Conservation (phyloP, 148 eudicot genomes). For the Agrostemma githago region DNA sequence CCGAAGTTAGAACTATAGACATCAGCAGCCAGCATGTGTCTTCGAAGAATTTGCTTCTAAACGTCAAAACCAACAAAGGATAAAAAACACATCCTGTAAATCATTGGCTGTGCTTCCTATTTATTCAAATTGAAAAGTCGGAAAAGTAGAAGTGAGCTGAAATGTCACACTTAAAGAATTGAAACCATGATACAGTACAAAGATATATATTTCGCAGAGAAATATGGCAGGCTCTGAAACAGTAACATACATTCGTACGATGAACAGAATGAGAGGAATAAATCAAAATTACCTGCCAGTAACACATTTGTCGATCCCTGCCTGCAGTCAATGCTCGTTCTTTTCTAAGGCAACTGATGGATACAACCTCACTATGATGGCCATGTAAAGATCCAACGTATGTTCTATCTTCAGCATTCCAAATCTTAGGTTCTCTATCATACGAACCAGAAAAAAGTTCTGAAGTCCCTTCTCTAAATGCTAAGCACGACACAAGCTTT, state of each 20-base stretch:
- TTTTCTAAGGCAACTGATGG: constrained; percentile 77
- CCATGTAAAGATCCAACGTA: constrained; percentile 73
- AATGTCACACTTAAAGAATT: background rate
- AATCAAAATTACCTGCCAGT: constrained; percentile 62
- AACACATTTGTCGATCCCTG: constrained; percentile 82
- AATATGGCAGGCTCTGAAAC: background rate
- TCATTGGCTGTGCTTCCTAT: background rate
- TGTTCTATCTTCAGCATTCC: constrained; percentile 87
- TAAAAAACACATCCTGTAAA: background rate
- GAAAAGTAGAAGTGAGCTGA: background rate
- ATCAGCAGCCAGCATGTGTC: background rate
- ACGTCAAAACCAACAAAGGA: background rate
- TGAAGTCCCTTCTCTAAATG: constrained; percentile 81
- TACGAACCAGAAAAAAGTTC: constrained; percentile 89
- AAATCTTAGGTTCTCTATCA: constrained; percentile 75
- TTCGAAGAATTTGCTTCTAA: background rate
- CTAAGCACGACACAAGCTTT: constrained; percentile 85
- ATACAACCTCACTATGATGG: constrained; percentile 86
- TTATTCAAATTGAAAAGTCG: background rate
- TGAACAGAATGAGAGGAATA: background rate
- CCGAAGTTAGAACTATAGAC: background rate
- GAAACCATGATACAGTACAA: background rate
- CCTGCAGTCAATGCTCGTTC: constrained; percentile 87
- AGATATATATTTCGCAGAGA: background rate
- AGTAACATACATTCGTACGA: background rate